A percentile compares a stretch with the other conserved stretches of the same genome.
Evolutionary conservation across 2,329 filamentous ascomycete species (phyloP).

Genomic region (Fusarium sp.): DNA sequence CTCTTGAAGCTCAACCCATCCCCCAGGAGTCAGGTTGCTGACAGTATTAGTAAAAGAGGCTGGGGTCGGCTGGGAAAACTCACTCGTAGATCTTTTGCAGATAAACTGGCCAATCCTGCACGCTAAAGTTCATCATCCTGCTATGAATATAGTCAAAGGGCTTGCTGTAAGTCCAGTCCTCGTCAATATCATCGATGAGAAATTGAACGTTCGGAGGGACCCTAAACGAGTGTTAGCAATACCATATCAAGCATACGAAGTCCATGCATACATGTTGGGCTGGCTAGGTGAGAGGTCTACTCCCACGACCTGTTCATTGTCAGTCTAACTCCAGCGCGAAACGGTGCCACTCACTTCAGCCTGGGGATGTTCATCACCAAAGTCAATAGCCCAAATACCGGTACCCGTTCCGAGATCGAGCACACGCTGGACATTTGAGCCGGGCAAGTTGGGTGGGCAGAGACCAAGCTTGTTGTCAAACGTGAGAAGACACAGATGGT

Average conservation of each 20-base stretch:
- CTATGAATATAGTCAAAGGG: slow-evolving; percentile 43
- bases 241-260: not conserved
- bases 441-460: slow-evolving; percentile 24
- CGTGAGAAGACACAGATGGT: slow-evolving; percentile 41
- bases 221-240: not conserved
- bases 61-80: fast-evolving
- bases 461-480: slow-evolving; percentile 40
- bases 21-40: slow-evolving; percentile 37
- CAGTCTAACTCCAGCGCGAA: not conserved
- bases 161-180: slow-evolving; percentile 37
- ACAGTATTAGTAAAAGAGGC: slow-evolving; percentile 36
- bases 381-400: slow-evolving; percentile 34
- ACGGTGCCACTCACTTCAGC: not conserved
- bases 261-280: slow-evolving; percentile 3
- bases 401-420: slow-evolving; percentile 41
- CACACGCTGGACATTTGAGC: slow-evolving; percentile 20
- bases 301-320: slow-evolving; percentile 3
- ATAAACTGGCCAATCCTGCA: slow-evolving; percentile 30
- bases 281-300: slow-evolving; percentile 40
- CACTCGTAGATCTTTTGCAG: not conserved
- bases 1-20: slow-evolving; percentile 35
- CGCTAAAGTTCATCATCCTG: slow-evolving; percentile 35
- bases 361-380: slow-evolving; percentile 35
- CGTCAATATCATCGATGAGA: slow-evolving; percentile 42
- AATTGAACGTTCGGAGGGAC: slow-evolving; percentile 42